phyloP scores from a whole-genome alignment of 1,139 yeast species.

The Sugiyamaella paludigena region DNA sequence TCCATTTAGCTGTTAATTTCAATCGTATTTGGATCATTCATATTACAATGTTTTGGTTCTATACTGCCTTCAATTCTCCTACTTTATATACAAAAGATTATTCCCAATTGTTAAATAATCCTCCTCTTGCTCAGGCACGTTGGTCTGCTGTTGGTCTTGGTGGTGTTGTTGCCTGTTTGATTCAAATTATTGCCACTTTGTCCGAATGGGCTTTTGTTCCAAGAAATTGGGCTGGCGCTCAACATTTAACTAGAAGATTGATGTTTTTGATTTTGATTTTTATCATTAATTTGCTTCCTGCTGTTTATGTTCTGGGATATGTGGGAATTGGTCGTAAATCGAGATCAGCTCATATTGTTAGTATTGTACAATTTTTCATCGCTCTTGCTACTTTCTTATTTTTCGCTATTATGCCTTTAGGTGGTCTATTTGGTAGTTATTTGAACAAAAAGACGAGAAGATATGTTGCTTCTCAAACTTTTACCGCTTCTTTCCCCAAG shows the following conservation, averaged over 20 bases:
- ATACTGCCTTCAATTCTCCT: conserved; percentile 89
- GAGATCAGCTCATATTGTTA: conserved; percentile 73
- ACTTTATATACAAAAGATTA: conserved; percentile 84
- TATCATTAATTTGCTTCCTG: conserved; percentile 75
- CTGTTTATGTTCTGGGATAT: conserved; percentile 77
- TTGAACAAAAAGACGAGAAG: conserved; percentile 83
- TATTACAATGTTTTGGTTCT: conserved; percentile 89
- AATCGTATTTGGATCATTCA: conserved; percentile 98
- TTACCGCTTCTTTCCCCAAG: conserved; percentile 86
- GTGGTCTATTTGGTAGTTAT: conserved; percentile 93
- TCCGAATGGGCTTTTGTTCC: conserved; percentile 97
- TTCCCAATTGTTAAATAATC: conserved; percentile 76
- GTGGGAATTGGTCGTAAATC: conserved; percentile 66
- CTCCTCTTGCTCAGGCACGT: conserved; percentile 80
- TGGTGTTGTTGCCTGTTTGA: conserved; percentile 78
- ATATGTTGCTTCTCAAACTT: conserved; percentile 91
- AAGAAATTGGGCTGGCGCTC: conserved; percentile 99
- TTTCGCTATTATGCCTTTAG: conserved; percentile 94
- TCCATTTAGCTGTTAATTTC: conserved; percentile 90
- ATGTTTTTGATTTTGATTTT: conserved; percentile 68
- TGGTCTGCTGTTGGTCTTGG: conserved; percentile 95
- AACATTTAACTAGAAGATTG: conserved; percentile 86
- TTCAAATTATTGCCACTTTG: conserved; percentile 84
- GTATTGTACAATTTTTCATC: conserved; percentile 86
- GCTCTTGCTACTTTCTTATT: conserved; percentile 80